Evolutionary conservation across 768 basidiomycete genomes (phyloP), one percentile per base, ranked within the genome.

Genomic region (Mycena filopes): DNA sequence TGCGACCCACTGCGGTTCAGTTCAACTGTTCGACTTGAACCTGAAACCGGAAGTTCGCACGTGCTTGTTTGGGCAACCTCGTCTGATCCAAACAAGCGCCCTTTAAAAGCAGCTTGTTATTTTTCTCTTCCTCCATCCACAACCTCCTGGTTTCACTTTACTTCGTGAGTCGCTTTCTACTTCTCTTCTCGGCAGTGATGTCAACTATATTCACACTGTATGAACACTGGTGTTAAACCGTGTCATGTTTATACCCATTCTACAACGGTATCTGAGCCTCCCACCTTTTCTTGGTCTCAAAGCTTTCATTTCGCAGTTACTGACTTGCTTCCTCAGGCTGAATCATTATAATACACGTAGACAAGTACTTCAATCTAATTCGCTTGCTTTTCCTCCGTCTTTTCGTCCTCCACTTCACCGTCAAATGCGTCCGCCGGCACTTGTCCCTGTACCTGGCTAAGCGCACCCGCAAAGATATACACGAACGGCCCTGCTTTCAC

Each of bases 361-460:
- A 31, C 15, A 25, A 36, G 46, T 23, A 31, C 36, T 38, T 31
- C 18, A 46, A 61, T 66, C 40, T 33, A 51, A 51, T 36, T 49
- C 18, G 26, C 31, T 48, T 26, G 2, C 33, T 50, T 29, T 51
- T 42, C 38, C 18, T 47, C 29, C 16, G 40, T 48, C 20, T 47
- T 50, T 50, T 48, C 54, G 50, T 41, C 54, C 54, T 67, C 71
- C 72, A 66, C 53, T 71, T 82, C 82, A 42, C 85, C 83, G 53
- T 91, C 89, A 72, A 96, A 94, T 8, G 95, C 95, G 68, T 94
- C 93, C 48, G 83, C 77, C 12, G 95, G 95, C 33, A 95, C 79
- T 72, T 95, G 90, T 36, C 95, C 95, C 81, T 97, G 95, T 69
- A 91, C 80, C 72, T 92, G 92, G n/a, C 93, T 94, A 61, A 97